These are phyloP conservation scores for Blastobotrys robertii DNA, from an alignment of 805 yeast species.

Conservation along the genomic window DNA sequence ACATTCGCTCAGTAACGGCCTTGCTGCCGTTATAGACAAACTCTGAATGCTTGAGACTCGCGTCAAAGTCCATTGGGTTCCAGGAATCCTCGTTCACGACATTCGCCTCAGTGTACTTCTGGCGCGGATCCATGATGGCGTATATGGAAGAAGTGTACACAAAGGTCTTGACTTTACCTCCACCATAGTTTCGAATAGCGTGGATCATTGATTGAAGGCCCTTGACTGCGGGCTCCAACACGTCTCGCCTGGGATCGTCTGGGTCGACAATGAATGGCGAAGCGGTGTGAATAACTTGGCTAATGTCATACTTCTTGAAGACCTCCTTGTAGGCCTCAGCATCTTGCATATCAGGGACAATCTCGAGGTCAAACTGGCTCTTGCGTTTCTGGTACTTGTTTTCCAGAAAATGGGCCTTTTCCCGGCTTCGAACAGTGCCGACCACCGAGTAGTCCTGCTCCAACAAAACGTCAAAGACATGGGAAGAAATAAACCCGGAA, in stretches of 20 bases:
- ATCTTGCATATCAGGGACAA: constrained; percentile 25
- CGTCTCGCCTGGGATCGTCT: constrained; percentile 32
- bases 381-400: constrained; percentile 21
- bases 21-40: constrained; percentile 34
- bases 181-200: constrained; percentile 30
- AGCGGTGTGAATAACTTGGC: constrained; percentile 32
- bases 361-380: constrained; percentile 17
- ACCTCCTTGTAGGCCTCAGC: constrained; percentile 41
- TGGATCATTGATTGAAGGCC: constrained; percentile 37
- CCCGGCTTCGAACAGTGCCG: constrained; percentile 36
- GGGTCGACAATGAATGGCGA: constrained; percentile 30
- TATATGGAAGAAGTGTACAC: constrained; percentile 45
- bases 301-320: constrained; percentile 31
- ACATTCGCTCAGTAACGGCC: constrained; percentile 45
- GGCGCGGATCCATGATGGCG: constrained; percentile 28
- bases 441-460: constrained; percentile 33
- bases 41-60: constrained; percentile 7
- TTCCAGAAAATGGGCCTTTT: constrained; percentile 22
- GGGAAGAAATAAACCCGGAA: constrained; percentile 42
- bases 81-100: constrained; percentile 17
- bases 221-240: constrained; percentile 38
- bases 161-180: constrained; percentile 32
- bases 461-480: constrained; percentile 32
- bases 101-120: too few species aligned
- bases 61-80: constrained; percentile 29